These are phyloP conservation scores for Zalaria obscura DNA, from an alignment of 2,329 filamentous ascomycete genomes.

Conservation along the genomic window DNA sequence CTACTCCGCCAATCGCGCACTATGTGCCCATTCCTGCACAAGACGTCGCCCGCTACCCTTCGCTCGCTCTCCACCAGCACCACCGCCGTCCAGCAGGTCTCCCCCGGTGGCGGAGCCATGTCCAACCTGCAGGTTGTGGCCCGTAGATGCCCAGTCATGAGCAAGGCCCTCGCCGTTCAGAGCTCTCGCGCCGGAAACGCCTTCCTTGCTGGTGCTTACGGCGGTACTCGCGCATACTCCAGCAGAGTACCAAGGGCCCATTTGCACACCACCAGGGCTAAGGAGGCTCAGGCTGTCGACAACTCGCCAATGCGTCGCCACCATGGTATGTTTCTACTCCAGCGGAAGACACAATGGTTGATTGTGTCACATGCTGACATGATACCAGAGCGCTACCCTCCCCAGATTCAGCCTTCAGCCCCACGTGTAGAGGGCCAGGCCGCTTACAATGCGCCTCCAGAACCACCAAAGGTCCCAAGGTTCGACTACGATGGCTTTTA, in stretches of 20 bases:
- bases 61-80: constrained; percentile 71
- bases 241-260: constrained; percentile 47
- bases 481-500: constrained; percentile 94
- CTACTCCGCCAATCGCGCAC: constrained; percentile 89
- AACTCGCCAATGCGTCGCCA: constrained; percentile 36
- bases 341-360: too few species aligned
- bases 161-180: constrained; percentile 88
- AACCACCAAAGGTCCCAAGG: constrained; percentile 37
- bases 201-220: constrained; percentile 34
- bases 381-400: constrained; percentile 3
- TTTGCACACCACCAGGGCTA: constrained; percentile 65
- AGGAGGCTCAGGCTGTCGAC: constrained; percentile 68
- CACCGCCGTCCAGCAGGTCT: constrained; percentile 42
- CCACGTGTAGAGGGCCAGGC: background rate
- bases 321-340: constrained; percentile 24
- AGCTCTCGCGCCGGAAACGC: constrained; percentile 33
- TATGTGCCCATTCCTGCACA: constrained; percentile 95
- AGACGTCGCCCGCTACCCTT: constrained; percentile 80
- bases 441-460: constrained; percentile 20
- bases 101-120: constrained; percentile 80
- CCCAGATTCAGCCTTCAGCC: constrained; percentile 1
- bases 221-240: constrained; percentile 33
- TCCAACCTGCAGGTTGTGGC: constrained; percentile 92
- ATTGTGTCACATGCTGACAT: constrained; percentile 2
- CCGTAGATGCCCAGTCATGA: constrained; percentile 95